Conservation (phyloP, 2,329 filamentous ascomycete species). For the Sporothrix globosa region DNA sequence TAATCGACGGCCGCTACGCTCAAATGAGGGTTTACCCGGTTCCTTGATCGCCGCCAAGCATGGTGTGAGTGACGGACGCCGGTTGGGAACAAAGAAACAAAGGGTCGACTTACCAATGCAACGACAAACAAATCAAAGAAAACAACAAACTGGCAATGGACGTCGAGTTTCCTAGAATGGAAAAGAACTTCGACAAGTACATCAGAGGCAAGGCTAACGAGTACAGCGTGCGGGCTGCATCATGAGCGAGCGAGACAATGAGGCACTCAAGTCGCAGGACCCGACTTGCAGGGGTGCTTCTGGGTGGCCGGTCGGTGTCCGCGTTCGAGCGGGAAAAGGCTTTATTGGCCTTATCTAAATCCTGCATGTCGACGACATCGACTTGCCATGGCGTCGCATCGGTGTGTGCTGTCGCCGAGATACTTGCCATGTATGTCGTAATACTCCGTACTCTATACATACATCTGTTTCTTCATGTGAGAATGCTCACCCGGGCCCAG, state of each 20-base stretch:
- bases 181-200: too few species aligned
- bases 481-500: too few species aligned
- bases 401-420: not conserved
- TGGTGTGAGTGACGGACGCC: not conserved
- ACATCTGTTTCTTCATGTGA: conserved; percentile 4
- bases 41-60: not conserved
- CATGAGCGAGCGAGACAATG: conserved; percentile 2
- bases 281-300: not conserved
- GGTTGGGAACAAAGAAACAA: conserved; percentile 20
- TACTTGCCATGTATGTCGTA: not conserved
- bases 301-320: not conserved
- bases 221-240: too few species aligned
- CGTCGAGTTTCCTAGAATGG: too few species aligned
- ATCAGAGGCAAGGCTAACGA: too few species aligned
- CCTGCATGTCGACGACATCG: conserved; percentile 23
- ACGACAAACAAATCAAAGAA: too few species aligned
- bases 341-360: not conserved
- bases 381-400: conserved; percentile 10
- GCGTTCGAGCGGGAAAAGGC: conserved; percentile 16
- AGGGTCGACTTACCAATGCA: not conserved
- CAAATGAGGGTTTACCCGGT: not conserved
- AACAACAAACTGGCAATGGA: too few species aligned
- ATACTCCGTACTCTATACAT: not conserved
- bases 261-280: not conserved
- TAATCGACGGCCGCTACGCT: not conserved